phyloP scores from a whole-genome alignment of 129 eudicot genomes.

The Helianthus annuus region HanXRQr2.0-SUNRISE NC_035447.2:173815817-173816316 shows the following conservation, averaged over 20 bases:
- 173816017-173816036: too few relatives aligned
- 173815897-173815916: too few relatives aligned
- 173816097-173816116: slow-evolving; percentile 63
- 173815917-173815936: too few relatives aligned
- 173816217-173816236: slow-evolving; percentile 81
- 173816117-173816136: slow-evolving; percentile 78
- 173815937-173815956: too few relatives aligned
- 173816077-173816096: slow-evolving; percentile 83
- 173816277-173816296: slow-evolving; percentile 80
- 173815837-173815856: too few relatives aligned
- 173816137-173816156: slow-evolving; percentile 91
- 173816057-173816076: neutral
- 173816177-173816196: slow-evolving; percentile 87
- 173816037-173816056: too few relatives aligned
- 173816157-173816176: slow-evolving; percentile 90
- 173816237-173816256: slow-evolving; percentile 78
- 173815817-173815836: too few relatives aligned
- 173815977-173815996: too few relatives aligned
- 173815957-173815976: too few relatives aligned
- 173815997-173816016: too few relatives aligned
- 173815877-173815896: too few relatives aligned
- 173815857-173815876: too few relatives aligned
- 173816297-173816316: slow-evolving; percentile 64
- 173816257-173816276: slow-evolving; percentile 46
- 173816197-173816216: slow-evolving; percentile 78